Percentiles rank a stretch among this genome's conserved stretches.
phyloP scores from a whole-genome alignment of 768 basidiomycete species.

The Calvatia gigantea region DNA sequence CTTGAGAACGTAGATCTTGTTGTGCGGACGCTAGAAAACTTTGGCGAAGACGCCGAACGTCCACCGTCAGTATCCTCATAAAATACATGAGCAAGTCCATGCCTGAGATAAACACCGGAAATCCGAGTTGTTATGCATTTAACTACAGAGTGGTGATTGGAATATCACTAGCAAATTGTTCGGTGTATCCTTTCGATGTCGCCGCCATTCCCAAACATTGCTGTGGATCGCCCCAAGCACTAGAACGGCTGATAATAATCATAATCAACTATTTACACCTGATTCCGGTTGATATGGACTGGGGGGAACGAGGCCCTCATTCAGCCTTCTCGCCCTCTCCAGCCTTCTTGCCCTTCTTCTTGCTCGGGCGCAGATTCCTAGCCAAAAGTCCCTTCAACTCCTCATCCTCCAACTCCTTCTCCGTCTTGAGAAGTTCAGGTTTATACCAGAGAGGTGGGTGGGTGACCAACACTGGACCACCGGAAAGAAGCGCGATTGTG shows the following conservation, averaged over 20 bases:
- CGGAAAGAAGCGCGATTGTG: slow-evolving; percentile 89
- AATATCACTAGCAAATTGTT: not conserved
- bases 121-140: not conserved
- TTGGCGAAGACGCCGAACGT: slow-evolving; percentile 62
- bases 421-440: slow-evolving; percentile 84
- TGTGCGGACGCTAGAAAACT: slow-evolving; percentile 76
- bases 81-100: too few species aligned
- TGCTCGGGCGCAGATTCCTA: slow-evolving; percentile 80
- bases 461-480: slow-evolving; percentile 84
- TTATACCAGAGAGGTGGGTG: slow-evolving; percentile 93
- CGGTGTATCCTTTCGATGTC: not conserved
- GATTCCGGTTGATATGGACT: slow-evolving; percentile 15
- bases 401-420: slow-evolving; percentile 86
- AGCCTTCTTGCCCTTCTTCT: slow-evolving; percentile 88
- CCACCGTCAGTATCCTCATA: not conserved
- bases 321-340: slow-evolving; percentile 36
- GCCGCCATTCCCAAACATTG: not conserved
- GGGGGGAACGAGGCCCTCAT: slow-evolving; percentile 5
- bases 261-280: slow-evolving; percentile 21
- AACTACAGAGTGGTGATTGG: not conserved
- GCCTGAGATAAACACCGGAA: not conserved
- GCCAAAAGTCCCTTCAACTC: slow-evolving; percentile 77
- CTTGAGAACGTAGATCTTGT: slow-evolving; percentile 88
- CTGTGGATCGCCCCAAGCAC: not conserved
- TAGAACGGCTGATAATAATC: not conserved